Percentiles rank a stretch among this genome's conserved stretches.
phyloP scores from a whole-genome alignment of 345 rosid genomes.

The Aurinia saxatilis region DNA sequence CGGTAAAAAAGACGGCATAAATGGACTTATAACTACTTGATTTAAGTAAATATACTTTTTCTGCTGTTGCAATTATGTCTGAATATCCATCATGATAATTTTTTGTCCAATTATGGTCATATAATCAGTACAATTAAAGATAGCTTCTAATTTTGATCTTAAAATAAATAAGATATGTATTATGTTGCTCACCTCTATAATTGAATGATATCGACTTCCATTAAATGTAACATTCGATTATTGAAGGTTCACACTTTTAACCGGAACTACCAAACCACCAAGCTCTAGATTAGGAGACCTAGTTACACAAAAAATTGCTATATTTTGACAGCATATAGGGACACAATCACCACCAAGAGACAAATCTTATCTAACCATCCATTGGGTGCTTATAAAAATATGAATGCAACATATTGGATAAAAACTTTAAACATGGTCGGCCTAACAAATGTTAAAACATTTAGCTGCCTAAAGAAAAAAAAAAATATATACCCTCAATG shows the following conservation, averaged over 20 bases:
- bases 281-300: slow-evolving; percentile 6
- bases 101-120: background rate
- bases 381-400: background rate
- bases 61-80: no score
- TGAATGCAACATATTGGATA: background rate
- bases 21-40: no score
- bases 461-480: no score
- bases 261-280: slow-evolving; percentile 9
- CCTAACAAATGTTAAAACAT: no score
- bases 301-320: slow-evolving; percentile 9
- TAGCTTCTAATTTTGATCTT: slow-evolving; percentile 9
- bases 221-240: slow-evolving; percentile 3
- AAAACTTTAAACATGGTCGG: background rate
- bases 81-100: no score
- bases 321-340: slow-evolving; percentile 10
- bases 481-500: no score
- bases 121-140: background rate
- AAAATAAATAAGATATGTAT: background rate
- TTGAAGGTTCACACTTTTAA: background rate
- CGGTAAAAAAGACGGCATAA: no score
- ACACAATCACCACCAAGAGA: slow-evolving; percentile 22
- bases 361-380: background rate
- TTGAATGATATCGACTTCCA: slow-evolving; percentile 7
- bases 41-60: no score
- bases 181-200: background rate